Evolutionary conservation across 2,329 filamentous ascomycete species (phyloP).

Genomic region (Cadophora sp.): DNA sequence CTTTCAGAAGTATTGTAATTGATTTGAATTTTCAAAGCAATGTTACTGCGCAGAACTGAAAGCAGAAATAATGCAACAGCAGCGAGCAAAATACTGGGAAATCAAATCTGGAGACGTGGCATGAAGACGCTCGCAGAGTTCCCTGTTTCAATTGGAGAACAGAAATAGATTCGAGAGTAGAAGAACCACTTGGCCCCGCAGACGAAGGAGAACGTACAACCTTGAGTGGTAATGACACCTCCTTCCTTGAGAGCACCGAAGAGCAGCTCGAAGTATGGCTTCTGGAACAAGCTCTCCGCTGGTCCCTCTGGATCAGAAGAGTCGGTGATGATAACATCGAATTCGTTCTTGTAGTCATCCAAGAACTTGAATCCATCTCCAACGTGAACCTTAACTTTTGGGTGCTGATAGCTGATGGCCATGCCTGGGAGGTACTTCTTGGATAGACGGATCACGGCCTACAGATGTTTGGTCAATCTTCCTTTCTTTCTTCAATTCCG

Average conservation of each 20-base stretch:
- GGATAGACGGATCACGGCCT: constrained; percentile 96
- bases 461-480: constrained; percentile 26
- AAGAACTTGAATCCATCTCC: constrained; percentile 99
- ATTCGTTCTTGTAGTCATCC: constrained; percentile 93
- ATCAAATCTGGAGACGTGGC: background rate
- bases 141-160: constrained; percentile 12
- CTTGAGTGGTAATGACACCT: constrained; percentile 99
- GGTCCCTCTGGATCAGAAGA: constrained; percentile 97
- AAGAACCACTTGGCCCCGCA: constrained; percentile 32
- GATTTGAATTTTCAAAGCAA: background rate
- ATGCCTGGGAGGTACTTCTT: constrained; percentile 97
- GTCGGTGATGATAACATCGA: constrained; percentile 99
- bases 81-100: background rate
- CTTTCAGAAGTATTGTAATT: background rate
- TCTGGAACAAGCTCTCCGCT: constrained; percentile 96
- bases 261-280: constrained; percentile 97
- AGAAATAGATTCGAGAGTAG: constrained; percentile 20
- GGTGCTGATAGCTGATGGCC: constrained; percentile 91
- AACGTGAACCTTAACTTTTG: constrained; percentile 89
- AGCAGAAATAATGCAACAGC: background rate
- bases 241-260: constrained; percentile 88
- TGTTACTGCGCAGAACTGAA: background rate
- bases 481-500: constrained; percentile 5
- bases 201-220: constrained; percentile 89
- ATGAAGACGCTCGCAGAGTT: background rate